Percentiles rank a stretch among this genome's conserved stretches.
Evolutionary conservation across 2,329 filamentous ascomycete species (phyloP).

Genomic region (Zasmidium angulare): DNA sequence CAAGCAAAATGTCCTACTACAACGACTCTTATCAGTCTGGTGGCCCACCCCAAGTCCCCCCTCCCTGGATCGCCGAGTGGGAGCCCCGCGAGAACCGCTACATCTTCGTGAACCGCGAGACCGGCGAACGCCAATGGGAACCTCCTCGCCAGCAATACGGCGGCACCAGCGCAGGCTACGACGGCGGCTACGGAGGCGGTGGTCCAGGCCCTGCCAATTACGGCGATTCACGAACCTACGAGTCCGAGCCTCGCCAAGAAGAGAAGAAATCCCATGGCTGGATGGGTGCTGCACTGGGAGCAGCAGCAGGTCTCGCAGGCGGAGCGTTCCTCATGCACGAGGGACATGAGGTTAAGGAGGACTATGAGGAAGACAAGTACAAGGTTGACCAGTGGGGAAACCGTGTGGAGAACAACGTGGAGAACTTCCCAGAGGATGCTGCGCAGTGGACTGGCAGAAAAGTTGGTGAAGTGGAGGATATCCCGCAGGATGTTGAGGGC

Average conservation of each 20-base stretch:
- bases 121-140: constrained; percentile 44
- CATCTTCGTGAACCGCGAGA: constrained; percentile 50
- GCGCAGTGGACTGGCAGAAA: constrained; percentile 46
- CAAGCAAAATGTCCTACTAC: constrained; percentile 10
- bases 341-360: constrained; percentile 40
- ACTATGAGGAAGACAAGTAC: constrained; percentile 31
- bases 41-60: constrained; percentile 36
- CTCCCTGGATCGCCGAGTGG: constrained; percentile 49
- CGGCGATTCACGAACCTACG: constrained; percentile 7
- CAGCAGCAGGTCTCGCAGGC: constrained; percentile 43
- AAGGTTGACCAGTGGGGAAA: constrained; percentile 28
- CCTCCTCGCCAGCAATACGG: constrained; percentile 30
- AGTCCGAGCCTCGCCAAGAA: constrained; percentile 13
- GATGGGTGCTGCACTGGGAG: constrained; percentile 42
- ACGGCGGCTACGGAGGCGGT: constrained; percentile 27
- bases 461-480: constrained; percentile 42
- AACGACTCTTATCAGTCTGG: constrained; percentile 12
- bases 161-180: constrained; percentile 14
- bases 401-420: constrained; percentile 30
- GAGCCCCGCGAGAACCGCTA: constrained; percentile 42
- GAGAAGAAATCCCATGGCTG: constrained; percentile 34
- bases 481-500: constrained; percentile 36
- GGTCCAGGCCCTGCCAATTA: constrained; percentile 18
- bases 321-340: constrained; percentile 49
- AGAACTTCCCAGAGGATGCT: constrained; percentile 45